Evolutionary conservation across 75 land plant genomes (phyloP).

Genomic region (Selaginella tamariscina): DNA sequence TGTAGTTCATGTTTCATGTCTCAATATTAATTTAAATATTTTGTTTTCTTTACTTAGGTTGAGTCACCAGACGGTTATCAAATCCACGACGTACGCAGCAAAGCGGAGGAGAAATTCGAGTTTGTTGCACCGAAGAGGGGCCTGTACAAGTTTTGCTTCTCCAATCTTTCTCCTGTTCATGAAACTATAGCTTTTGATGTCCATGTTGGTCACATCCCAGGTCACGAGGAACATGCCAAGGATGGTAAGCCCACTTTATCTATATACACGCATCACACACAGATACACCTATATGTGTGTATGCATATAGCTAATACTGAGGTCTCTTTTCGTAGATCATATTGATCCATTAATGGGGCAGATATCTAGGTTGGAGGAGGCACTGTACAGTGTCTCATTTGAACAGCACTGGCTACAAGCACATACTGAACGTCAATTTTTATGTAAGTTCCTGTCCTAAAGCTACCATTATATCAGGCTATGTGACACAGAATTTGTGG

Average conservation of each 20-base stretch:
- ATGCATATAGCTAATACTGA: no score
- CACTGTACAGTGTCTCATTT: conserved; percentile 72
- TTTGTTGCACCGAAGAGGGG: conserved; percentile 47
- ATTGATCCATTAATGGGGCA: conserved; percentile 62
- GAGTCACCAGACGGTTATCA: conserved; percentile 63
- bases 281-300: no score
- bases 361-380: conserved; percentile 61
- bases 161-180: conserved; percentile 61
- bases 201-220: conserved; percentile 46
- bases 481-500: no score
- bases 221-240: conserved; percentile 63
- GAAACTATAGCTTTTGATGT: conserved; percentile 87
- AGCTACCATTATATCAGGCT: no score
- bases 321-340: conserved; percentile 67
- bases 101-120: conserved; percentile 56
- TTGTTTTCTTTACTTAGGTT: conserved; percentile 33
- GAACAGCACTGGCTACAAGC: conserved; percentile 95
- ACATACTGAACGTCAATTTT: conserved; percentile 67
- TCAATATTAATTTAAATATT: conserved; percentile 11
- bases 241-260: conserved; percentile 60
- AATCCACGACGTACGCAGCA: conserved; percentile 49
- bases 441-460: conserved; percentile 28
- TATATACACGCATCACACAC: no score
- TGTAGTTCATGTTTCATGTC: background rate
- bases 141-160: conserved; percentile 69